Conservation (phyloP, 768 basidiomycete genomes). For the Tephrocybe sp. region DNA sequence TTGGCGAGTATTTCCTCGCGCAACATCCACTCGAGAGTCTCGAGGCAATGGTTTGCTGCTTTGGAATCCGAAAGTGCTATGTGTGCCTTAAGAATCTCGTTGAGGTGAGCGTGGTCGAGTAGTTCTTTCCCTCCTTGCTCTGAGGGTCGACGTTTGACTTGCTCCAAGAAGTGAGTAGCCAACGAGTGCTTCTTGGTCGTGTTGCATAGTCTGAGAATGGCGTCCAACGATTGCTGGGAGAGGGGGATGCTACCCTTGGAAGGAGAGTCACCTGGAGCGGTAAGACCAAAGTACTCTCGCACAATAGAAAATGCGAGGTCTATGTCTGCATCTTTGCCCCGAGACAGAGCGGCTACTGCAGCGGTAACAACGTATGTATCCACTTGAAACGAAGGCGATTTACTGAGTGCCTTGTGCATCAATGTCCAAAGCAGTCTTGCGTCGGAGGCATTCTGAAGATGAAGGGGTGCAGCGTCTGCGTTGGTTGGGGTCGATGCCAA, state of each 20-base stretch:
- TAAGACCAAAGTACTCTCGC: constrained; percentile 60
- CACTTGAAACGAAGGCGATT: constrained; percentile 40
- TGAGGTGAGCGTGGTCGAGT: constrained; percentile 54
- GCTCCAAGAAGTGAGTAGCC: constrained; percentile 55
- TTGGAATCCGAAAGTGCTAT: constrained; percentile 36
- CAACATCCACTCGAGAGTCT: constrained; percentile 69
- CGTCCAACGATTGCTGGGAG: constrained; percentile 44
- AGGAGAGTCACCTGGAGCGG: constrained; percentile 38
- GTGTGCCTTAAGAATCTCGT: constrained; percentile 58
- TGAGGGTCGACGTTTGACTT: constrained; percentile 48
- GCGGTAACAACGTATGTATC: constrained; percentile 53
- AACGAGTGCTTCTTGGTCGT: constrained; percentile 41
- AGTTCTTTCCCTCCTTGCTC: constrained; percentile 33
- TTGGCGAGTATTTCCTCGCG: constrained; percentile 44
- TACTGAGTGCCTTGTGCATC: constrained; percentile 51
- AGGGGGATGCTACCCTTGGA: constrained; percentile 39
- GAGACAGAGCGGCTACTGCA: constrained; percentile 52
- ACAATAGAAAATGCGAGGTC: constrained; percentile 65
- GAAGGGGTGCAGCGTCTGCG: constrained; percentile 18
- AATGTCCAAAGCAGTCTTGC: constrained; percentile 72
- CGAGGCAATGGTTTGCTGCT: constrained; percentile 48
- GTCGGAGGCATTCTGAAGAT: constrained; percentile 52
- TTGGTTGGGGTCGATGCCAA: constrained; percentile 27
- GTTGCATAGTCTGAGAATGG: constrained; percentile 57
- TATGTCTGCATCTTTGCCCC: constrained; percentile 57